Base-by-base conservation (phyloP, 805 yeast species). In the Zygoascus biomembranicola region DNA sequence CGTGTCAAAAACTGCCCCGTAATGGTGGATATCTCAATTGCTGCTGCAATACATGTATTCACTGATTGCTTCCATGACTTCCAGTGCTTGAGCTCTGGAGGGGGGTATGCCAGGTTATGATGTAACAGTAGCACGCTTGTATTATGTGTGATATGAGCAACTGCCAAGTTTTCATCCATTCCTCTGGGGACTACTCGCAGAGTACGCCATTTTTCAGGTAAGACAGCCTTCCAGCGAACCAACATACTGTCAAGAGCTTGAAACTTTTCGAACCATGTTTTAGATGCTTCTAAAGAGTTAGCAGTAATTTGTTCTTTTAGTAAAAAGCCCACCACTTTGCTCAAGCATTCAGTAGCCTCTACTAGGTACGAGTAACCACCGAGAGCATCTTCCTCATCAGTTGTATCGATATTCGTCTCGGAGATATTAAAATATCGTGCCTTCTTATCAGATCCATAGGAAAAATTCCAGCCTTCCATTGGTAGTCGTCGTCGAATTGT, bases 141-240 rank as follows among this genome's bases (percentile, higher is more conserved):
- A 28, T 56, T 56, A 32, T 56, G 59, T 3, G 57, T 56, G 41
- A 56, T 53, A 44, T 56, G 59, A 6, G 59, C 59, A 8, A 56
- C 51, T 2, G 57, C 52, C 37, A 56, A 42, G 49, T 53, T 51
- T 47, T 57, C 55, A 49, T 51, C 57, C 47, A 54, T 46, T 26
- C 39, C n/a, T n/a, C 18, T 13, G 8, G 41, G 13, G 6, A 26
- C 23, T 9, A 14, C 41, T 46, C 49, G 35, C 9, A 46, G 19
- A 8, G 19, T 31, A 32, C 54, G 54, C 59, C 59, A 56, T 35
- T 54, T 54, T 2, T 39, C 49, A 8, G 59, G 59, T 5, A 56
- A 41, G 28, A 31, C 39, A 13, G 47, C 47, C 45, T 54, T 56
- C 59, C 59, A 56, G 13, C 51, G 47, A 2, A 54, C 59, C 18